These are phyloP conservation scores for Tetrahymena malaccensis DNA, from an alignment of 73 alveolate species.

Conservation along the genomic window DNA sequence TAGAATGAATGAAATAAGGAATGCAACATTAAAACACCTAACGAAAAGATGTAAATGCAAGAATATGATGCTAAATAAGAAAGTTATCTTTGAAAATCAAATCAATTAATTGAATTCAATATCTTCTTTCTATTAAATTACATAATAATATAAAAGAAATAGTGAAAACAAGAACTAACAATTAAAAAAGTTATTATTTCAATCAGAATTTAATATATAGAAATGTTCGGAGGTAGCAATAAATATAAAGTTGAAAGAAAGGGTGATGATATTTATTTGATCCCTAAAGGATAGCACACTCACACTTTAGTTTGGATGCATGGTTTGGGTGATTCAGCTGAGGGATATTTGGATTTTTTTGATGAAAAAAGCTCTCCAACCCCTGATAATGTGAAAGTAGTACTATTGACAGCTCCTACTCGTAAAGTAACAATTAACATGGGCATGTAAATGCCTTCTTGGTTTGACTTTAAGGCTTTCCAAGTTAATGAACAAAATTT, in stretches of 20 bases:
- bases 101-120: background rate
- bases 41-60: too few species aligned
- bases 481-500: background rate
- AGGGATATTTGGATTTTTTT: constrained; percentile 78
- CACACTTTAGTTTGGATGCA: constrained; percentile 85
- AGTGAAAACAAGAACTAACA: background rate
- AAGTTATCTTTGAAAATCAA: too few species aligned
- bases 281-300: constrained; percentile 41
- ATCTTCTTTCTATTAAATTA: background rate
- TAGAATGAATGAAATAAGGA: too few species aligned
- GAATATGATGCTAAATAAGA: too few species aligned
- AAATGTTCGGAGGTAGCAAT: background rate
- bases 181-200: background rate
- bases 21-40: too few species aligned
- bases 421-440: constrained; percentile 48
- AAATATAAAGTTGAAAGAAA: background rate
- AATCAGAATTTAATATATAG: background rate
- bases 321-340: constrained; percentile 89
- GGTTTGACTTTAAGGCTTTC: constrained; percentile 74
- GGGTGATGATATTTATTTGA: background rate
- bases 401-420: constrained; percentile 81
- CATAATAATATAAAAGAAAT: background rate
- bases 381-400: constrained; percentile 56
- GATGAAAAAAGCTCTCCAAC: background rate
- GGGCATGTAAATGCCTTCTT: constrained; percentile 54